These are phyloP conservation scores for Artemisia argyi DNA, from an alignment of 129 eudicot species.

Conservation along the genomic window DNA sequence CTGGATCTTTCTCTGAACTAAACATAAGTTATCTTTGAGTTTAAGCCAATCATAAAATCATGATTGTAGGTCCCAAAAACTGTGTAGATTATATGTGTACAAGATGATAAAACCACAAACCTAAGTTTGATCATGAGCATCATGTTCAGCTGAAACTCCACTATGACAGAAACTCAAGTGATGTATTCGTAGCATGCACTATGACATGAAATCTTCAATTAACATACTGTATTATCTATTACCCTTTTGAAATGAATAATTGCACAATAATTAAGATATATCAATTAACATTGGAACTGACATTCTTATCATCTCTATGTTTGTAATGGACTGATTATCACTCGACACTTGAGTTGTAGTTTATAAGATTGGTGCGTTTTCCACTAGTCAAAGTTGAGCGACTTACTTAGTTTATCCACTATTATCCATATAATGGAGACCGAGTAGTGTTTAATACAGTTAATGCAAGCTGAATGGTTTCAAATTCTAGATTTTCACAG, in stretches of 20 bases:
- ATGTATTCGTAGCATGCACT: slow-evolving; percentile 33
- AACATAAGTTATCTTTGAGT: slow-evolving; percentile 29
- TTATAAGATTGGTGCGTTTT: not conserved
- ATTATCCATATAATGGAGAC: not conserved
- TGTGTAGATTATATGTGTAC: slow-evolving; percentile 17
- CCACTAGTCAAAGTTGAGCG: slow-evolving; percentile 15
- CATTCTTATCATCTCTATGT: not conserved
- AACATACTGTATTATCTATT: not conserved
- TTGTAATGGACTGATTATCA: too few relatives aligned
- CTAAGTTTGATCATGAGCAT: not conserved
- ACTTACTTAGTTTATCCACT: not conserved
- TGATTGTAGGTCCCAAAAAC: slow-evolving; percentile 17
- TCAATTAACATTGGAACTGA: not conserved
- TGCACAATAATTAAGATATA: slow-evolving; percentile 11
- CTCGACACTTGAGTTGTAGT: not conserved
- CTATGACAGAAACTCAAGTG: slow-evolving; percentile 28
- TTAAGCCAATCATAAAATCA: slow-evolving; percentile 30
- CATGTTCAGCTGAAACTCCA: slow-evolving; percentile 11
- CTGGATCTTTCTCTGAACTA: slow-evolving; percentile 18
- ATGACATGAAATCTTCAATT: not conserved
- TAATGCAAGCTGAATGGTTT: slow-evolving; percentile 7
- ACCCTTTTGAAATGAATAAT: not conserved
- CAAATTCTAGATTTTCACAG: not conserved
- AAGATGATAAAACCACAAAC: slow-evolving; percentile 24
- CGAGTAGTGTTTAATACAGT: not conserved